phyloP scores from a whole-genome alignment of 1,284 basidiomycete species.

The Naganishia sp. region DNA sequence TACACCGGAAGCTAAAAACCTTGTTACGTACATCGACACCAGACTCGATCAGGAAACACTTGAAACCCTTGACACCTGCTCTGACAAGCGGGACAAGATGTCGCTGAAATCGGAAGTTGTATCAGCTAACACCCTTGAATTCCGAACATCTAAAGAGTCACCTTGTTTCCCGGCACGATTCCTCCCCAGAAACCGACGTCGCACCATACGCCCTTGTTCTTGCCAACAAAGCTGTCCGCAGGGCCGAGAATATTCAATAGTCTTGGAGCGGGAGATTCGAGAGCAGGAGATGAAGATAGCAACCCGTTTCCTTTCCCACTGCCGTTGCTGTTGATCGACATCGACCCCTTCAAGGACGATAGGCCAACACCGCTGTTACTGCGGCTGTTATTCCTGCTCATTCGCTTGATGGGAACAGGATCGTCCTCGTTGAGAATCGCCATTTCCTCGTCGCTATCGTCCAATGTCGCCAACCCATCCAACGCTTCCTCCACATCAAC shows the following conservation, averaged over 20 bases:
- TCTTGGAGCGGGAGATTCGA: not conserved
- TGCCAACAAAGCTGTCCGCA: slow-evolving; percentile 16
- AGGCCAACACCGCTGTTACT: slow-evolving; percentile 6
- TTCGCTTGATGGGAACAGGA: slow-evolving; percentile 15
- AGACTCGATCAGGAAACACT: slow-evolving; percentile 90
- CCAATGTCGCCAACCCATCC: not conserved
- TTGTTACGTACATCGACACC: slow-evolving; percentile 72
- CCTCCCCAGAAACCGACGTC: slow-evolving; percentile 96
- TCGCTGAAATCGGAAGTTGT: slow-evolving; percentile 54
- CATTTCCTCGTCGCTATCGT: slow-evolving; percentile 30
- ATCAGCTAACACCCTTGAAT: not conserved
- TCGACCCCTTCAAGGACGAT: slow-evolving; percentile 1
- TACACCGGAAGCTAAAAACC: not conserved
- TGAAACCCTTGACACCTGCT: slow-evolving; percentile 86
- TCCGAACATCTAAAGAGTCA: slow-evolving; percentile 40
- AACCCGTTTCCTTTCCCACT: too few species aligned
- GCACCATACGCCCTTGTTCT: slow-evolving; percentile 56
- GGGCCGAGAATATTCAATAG: slow-evolving; percentile 28
- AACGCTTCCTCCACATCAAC: slow-evolving; percentile 21
- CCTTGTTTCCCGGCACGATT: slow-evolving; percentile 83
- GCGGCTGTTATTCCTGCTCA: slow-evolving; percentile 21
- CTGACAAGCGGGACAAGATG: slow-evolving; percentile 65
- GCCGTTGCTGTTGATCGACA: not conserved
- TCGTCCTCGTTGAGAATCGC: slow-evolving; percentile 25
- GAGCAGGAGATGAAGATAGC: too few species aligned